Evolutionary conservation across 768 basidiomycete species (phyloP).

Genomic region (Boletus fagicola): DNA sequence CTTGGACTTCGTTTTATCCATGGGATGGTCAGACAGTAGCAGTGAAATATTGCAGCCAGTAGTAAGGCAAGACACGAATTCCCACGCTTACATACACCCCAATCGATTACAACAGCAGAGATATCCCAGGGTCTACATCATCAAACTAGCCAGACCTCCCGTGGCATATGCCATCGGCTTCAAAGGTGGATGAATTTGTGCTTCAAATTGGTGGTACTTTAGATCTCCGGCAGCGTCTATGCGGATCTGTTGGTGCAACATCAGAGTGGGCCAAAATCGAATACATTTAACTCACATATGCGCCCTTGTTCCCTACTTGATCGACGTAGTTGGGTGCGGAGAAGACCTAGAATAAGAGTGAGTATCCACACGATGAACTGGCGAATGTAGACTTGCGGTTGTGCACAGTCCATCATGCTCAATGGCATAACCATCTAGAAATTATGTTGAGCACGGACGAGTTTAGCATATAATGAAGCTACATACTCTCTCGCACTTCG

Average conservation of each 20-base stretch:
- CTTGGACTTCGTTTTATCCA: conserved; percentile 42
- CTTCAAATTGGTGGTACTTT: conserved; percentile 79
- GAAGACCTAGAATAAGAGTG: conserved; percentile 58
- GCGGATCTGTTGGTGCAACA: conserved; percentile 54
- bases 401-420: conserved; percentile 95
- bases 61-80: conserved; percentile 12
- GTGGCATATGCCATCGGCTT: conserved; percentile 90
- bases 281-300: conserved; percentile 58
- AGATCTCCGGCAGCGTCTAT: conserved; percentile 75
- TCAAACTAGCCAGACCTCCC: conserved; percentile 62
- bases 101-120: not conserved
- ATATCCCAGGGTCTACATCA: conserved; percentile 49
- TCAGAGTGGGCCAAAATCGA: conserved; percentile 6
- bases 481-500: conserved; percentile 87
- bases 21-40: conserved; percentile 10
- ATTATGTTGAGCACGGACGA: conserved; percentile 4
- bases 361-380: conserved; percentile 6
- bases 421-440: conserved; percentile 83
- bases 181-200: conserved; percentile 83
- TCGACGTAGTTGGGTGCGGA: conserved; percentile 96
- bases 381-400: conserved; percentile 53
- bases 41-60: conserved; percentile 1
- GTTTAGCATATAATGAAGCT: not conserved
- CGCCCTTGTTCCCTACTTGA: conserved; percentile 88
- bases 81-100: conserved; percentile 23